Base-by-base conservation (phyloP, 129 eudicot genomes). In the Artemisia annua region DNA sequence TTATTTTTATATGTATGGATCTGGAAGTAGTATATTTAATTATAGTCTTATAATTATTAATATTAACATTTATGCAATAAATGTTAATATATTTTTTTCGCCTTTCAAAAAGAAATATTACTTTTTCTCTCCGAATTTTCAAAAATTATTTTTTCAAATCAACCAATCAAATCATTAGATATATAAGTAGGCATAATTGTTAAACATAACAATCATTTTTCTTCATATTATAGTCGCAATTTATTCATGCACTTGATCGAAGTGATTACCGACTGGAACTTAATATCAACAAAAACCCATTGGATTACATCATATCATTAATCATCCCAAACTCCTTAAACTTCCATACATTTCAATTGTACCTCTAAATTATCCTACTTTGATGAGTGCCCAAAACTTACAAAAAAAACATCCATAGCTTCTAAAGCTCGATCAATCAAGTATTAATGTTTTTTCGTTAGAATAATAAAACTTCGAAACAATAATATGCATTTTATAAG, bases 361-460 rank as follows among this genome's bases (percentile, higher is more conserved):
- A 56, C 48, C 48, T 79, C 17, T 60, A 63, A 57, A 73, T 66
- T 63, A 53, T 71, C 80, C 72, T 67, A 71, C 48, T 51, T 69
- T 52, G 64, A 78, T 66, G 78, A 79, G 72, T 73, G 20, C 51
- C 65, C 75, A 78, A 79, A 70, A 52, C 77, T 70, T 63, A 39
- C 24, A 69, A 32, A 78, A 20, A 19, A 49, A 30, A 63, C 71
- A 71, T 78, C 54, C 63, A 78, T 44, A 63, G 26, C 82, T 61
- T 16, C 77, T 4, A 28, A 77, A 61, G 62, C 68, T 60, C 78
- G 77, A 79, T 76, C 79, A 74, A 69, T 59, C 68, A 56, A 19
- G 66, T 74, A 78, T 30, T 26, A 65, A 69, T 67, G 46, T 62
- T 16, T 32, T 61, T 53, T 63, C 53, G 80, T 46, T 67, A 61